phyloP scores from a whole-genome alignment of 2,329 filamentous ascomycete species.

The Xylaria sp. region DNA sequence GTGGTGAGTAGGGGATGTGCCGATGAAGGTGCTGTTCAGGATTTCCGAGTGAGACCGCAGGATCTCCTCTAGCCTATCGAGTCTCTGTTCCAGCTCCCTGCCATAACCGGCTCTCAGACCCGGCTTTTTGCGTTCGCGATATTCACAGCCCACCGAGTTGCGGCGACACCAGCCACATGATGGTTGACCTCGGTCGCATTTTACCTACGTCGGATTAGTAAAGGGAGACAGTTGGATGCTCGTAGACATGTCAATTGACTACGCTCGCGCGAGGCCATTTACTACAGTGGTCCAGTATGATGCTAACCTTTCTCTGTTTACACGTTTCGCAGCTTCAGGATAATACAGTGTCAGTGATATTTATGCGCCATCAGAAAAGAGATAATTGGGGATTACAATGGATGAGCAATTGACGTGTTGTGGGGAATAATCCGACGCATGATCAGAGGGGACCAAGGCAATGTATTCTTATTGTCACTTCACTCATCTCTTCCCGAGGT shows the following conservation, averaged over 20 bases:
- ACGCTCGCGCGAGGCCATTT: neutral
- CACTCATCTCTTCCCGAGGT: neutral
- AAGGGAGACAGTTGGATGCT: constrained; percentile 2
- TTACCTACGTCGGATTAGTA: constrained; percentile 61
- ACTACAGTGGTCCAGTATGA: constrained; percentile 1
- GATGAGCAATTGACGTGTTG: constrained; percentile 17
- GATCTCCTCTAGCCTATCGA: constrained; percentile 76
- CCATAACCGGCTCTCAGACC: constrained; percentile 75
- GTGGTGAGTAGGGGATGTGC: constrained; percentile 52
- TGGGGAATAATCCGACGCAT: constrained; percentile 35
- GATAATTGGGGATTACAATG: constrained; percentile 8
- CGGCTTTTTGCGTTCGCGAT: constrained; percentile 76
- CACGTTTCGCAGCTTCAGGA: constrained; percentile 76
- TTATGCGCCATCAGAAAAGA: constrained; percentile 16
- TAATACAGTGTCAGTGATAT: constrained; percentile 51
- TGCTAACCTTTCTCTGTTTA: constrained; percentile 79
- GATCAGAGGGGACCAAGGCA: neutral
- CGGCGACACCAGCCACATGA: constrained; percentile 75
- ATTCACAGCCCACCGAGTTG: constrained; percentile 72
- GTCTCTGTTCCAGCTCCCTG: constrained; percentile 76
- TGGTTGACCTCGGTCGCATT: constrained; percentile 81
- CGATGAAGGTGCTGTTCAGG: constrained; percentile 66
- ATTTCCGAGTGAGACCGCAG: constrained; percentile 74
- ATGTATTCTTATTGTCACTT: neutral
- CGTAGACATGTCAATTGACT: neutral